Evolutionary conservation across 73 alveolate species (phyloP).

Genomic region (Loxodes magnus): DNA sequence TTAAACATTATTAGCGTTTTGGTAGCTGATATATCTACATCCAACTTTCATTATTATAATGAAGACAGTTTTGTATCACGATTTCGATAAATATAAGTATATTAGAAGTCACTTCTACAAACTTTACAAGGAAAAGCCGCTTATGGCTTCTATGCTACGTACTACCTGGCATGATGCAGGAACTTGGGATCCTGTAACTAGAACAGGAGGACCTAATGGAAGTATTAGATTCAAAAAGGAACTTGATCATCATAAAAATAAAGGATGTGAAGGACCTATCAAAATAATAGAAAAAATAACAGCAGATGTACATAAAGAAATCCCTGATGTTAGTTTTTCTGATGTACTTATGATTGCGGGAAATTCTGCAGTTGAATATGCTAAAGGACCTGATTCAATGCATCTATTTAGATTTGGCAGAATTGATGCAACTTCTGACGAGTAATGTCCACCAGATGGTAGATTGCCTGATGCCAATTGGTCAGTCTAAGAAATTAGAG

Average conservation of each 20-base stretch:
- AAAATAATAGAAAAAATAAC: conserved; percentile 3
- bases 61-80: conserved; percentile 17
- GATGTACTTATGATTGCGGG: conserved; percentile 14
- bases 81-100: conserved; percentile 11
- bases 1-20: no score
- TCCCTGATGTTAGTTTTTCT: conserved; percentile 16
- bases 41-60: no score
- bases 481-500: conserved; percentile 15
- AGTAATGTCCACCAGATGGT: conserved; percentile 16
- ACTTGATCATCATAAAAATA: conserved; percentile 12
- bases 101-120: conserved; percentile 11
- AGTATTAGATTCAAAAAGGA: conserved; percentile 13
- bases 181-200: conserved; percentile 14
- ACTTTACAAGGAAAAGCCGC: conserved; percentile 13
- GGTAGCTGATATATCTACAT: no score
- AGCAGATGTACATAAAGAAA: no score
- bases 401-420: conserved; percentile 18
- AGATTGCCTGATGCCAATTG: conserved; percentile 20
- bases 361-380: conserved; percentile 12
- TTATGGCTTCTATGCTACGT: neutral
- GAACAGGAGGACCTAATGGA: conserved; percentile 28
- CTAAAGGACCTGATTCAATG: conserved; percentile 14
- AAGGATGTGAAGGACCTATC: conserved; percentile 6
- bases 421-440: conserved; percentile 18
- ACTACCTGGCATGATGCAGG: conserved; percentile 14